These are phyloP conservation scores for Melanomma pulvis-pyrius DNA, from an alignment of 495 filamentous ascomycete species.

Conservation along the genomic window DNA sequence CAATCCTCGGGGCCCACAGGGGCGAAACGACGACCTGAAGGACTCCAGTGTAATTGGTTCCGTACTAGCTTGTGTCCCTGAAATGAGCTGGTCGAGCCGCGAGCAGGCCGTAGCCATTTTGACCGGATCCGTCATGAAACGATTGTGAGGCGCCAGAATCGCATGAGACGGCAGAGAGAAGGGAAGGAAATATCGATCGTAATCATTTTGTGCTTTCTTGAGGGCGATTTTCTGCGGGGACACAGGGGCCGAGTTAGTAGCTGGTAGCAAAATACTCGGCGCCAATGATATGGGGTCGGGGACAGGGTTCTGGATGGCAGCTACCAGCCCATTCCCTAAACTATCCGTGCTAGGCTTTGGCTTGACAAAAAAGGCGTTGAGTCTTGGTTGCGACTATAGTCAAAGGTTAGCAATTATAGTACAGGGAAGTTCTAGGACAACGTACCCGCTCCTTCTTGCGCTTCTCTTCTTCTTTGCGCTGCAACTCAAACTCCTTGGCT, in stretches of 20 bases:
- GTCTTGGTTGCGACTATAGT: slow-evolving; percentile 57
- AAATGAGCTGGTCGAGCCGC: slow-evolving; percentile 26
- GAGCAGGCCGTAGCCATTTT: slow-evolving; percentile 14
- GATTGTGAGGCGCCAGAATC: slow-evolving; percentile 39
- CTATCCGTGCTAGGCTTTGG: slow-evolving; percentile 30
- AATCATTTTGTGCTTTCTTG: slow-evolving; percentile 56
- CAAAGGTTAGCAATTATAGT: neutral
- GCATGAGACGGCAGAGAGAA: slow-evolving; percentile 60
- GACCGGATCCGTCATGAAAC: slow-evolving; percentile 20
- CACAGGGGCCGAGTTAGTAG: slow-evolving; percentile 34
- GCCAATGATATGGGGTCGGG: slow-evolving; percentile 41
- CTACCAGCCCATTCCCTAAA: slow-evolving; percentile 13
- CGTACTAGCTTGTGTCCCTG: neutral
- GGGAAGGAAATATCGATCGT: slow-evolving; percentile 71
- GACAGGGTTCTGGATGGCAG: slow-evolving; percentile 13
- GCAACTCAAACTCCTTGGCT: slow-evolving; percentile 45
- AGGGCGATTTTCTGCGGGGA: slow-evolving; percentile 39
- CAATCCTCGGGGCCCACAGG: slow-evolving; percentile 56
- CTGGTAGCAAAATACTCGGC: slow-evolving; percentile 32
- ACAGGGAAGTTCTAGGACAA: neutral
- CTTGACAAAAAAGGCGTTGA: slow-evolving; percentile 66
- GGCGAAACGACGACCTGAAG: slow-evolving; percentile 25
- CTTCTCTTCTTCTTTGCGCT: slow-evolving; percentile 54
- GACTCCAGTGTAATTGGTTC: slow-evolving; percentile 5
- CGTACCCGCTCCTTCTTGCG: slow-evolving; percentile 54